Base-by-base conservation (phyloP, 768 basidiomycete genomes). In the Lentinula raphanica region DNA sequence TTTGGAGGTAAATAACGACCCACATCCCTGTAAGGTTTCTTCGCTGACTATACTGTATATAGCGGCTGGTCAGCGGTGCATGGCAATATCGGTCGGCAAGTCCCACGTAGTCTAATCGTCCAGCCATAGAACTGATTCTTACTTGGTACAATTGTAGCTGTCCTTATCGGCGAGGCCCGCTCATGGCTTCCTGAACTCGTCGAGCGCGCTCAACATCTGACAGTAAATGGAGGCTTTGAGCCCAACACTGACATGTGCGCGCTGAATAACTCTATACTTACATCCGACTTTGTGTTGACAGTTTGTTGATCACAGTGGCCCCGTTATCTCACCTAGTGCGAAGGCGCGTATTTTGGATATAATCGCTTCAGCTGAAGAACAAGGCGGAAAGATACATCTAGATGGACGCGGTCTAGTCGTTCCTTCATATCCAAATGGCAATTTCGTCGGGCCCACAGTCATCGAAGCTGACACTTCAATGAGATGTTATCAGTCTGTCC, bases 31-130 rank as follows among this genome's bases (percentile, higher is more conserved):
- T 42, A 39, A n/a, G n/a, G n/a, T n/a, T n/a, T n/a, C 51, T 54
- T 56, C 21, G 55, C 49, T 6, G 42, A 29, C 64, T 67, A 19
- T 69, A 68, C 56, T 42, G 12, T 69, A 60, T 39, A 61, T 67
- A 83, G 96, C 96, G 62, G 96, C 96, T 29, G 96, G 96, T 12
- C 96, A 98, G 70, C 83, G 97, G 58, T 98, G 95, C 74, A 98
- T 97, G 95, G 95, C 94, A 12, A 75, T 96, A 42, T 96, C 94
- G 12, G 93, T 95, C 31, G 90, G 92, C 89, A 61, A 66, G 85
- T 64, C n/a, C n/a, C n/a, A n/a, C n/a, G n/a, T n/a, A n/a, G n/a
- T n/a, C n/a, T n/a, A n/a, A 7, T 49, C 36, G 27, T 40, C 36
- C n/a, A 12, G 13, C 40, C 38, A n/a, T 17, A 38, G 27, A 28